Conservation (phyloP, 345 rosid genomes). For the Mercurialis annua region DNA sequence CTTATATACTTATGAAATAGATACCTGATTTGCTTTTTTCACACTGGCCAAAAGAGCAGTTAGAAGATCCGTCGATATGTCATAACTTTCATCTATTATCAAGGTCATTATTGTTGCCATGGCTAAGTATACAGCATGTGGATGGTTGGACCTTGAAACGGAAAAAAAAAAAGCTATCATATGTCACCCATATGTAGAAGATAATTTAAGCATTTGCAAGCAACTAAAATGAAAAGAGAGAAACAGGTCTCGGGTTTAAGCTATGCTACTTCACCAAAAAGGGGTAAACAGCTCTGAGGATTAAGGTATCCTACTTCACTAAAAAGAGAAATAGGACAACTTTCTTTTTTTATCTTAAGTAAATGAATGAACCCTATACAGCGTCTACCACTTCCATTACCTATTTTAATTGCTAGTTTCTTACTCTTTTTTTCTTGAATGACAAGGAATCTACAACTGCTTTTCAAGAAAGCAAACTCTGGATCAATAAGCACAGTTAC, state of each 20-base stretch:
- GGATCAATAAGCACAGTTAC: background rate
- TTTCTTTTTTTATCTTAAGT: background rate
- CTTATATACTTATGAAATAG: constrained; percentile 7
- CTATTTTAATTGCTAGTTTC: background rate
- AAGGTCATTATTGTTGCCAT: constrained; percentile 77
- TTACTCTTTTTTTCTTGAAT: background rate
- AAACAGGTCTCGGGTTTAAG: background rate
- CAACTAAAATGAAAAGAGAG: background rate
- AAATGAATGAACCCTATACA: background rate
- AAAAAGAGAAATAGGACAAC: background rate
- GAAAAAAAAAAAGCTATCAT: constrained; percentile 22
- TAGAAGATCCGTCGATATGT: constrained; percentile 49
- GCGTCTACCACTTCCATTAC: background rate
- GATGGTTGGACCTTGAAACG: constrained; percentile 46
- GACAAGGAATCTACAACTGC: background rate
- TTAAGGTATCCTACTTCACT: background rate
- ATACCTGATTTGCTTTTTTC: constrained; percentile 61
- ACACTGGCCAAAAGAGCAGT: constrained; percentile 55
- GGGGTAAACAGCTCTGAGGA: background rate
- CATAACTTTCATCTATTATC: constrained; percentile 63
- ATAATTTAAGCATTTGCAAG: background rate
- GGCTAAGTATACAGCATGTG: constrained; percentile 43
- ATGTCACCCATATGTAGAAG: constrained; percentile 2
- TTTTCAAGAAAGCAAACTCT: background rate
- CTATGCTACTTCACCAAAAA: background rate